Base-by-base conservation (phyloP, 352 stramenopile species). In the Phytophthora fragariaefolia region DNA sequence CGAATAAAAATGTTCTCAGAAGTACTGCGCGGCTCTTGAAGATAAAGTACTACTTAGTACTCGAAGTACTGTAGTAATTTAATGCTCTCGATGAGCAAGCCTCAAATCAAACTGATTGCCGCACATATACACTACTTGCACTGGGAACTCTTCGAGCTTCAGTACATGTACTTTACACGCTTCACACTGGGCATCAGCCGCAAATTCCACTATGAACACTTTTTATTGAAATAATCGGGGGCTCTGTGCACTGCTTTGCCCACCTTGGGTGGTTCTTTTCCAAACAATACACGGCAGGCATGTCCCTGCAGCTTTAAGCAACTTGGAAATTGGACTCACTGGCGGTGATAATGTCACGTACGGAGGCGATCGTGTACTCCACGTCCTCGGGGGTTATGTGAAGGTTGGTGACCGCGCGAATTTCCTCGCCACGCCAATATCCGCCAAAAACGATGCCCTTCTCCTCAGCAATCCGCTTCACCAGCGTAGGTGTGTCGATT, bases 401-500 rank as follows among this genome's bases (percentile, higher is more conserved):
- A 32, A 94, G 69, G 61, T 94, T 91, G n/a, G 82, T 90, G 23
- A 91, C 86, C 0, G 81, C 86, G 30, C 86, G 83, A 47, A 94
- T 76, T 49, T 82, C 79, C 28, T 83, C 77, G 24, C 74, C 82
- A 58, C 79, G 80, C 71, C 77, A 83, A 64, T 94, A 92, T 27
- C 85, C 83, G n/a, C 79, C 80, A 7, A 93, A 69, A 17, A 89
- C 66, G 17, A 95, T 70, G 24, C 86, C 83, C 69, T 91, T 89
- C 18, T 90, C 76, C 12, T 76, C 69, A 18, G 82, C 71, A 24
- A 95, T 80, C 47, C 76, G 76, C 38, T 76, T 73, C 26, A 87
- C 72, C 9, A 95, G 79, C 30, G 73, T 63, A 15, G 68, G 36
- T 3, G 75, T 79, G 50, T 79, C 71, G 8, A 93, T 68, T 58